Percentiles rank a stretch among this genome's conserved stretches.
These are phyloP conservation scores for Chondrus crispus DNA, from an alignment of 23 red algal species.

Conservation along the genomic window DNA sequence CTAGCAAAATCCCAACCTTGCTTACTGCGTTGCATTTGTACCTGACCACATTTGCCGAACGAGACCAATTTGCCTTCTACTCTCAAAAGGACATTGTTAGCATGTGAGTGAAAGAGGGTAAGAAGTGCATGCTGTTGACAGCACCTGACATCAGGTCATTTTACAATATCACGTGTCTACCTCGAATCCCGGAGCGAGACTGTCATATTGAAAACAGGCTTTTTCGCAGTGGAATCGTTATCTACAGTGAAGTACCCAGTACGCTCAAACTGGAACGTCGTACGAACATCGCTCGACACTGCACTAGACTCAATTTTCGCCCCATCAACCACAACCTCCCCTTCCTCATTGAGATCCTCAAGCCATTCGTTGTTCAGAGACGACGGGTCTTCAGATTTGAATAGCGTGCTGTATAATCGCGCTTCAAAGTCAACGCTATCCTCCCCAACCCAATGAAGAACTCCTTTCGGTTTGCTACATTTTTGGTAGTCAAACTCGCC, in stretches of 20 bases:
- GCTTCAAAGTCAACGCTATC: slow-evolving; percentile 55
- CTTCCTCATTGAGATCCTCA: slow-evolving; percentile 69
- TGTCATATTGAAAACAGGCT: slow-evolving; percentile 60
- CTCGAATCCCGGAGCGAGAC: slow-evolving; percentile 71
- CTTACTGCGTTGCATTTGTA: too few relatives aligned
- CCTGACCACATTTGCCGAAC: too few relatives aligned
- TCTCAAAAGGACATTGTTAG: too few relatives aligned
- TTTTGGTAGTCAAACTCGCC: slow-evolving; percentile 65
- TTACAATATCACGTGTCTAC: too few relatives aligned
- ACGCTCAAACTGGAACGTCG: slow-evolving; percentile 94
- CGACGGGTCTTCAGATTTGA: slow-evolving; percentile 73
- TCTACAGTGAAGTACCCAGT: slow-evolving; percentile 89
- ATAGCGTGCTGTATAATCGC: slow-evolving; percentile 79
- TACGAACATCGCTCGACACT: slow-evolving; percentile 4
- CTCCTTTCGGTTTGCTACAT: slow-evolving; percentile 82
- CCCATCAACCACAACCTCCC: slow-evolving; percentile 60
- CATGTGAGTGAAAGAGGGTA: too few relatives aligned
- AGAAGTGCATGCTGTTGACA: too few relatives aligned
- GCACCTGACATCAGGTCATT: too few relatives aligned
- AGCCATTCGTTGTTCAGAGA: slow-evolving; percentile 76
- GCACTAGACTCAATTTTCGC: slow-evolving; percentile 67
- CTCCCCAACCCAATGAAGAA: slow-evolving; percentile 92
- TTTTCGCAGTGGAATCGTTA: slow-evolving; percentile 22
- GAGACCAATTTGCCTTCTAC: too few relatives aligned
- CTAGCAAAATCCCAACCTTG: too few relatives aligned